Percentiles rank a stretch among this genome's conserved stretches.
Evolutionary conservation across 2,329 filamentous ascomycete genomes (phyloP).

Genomic region (Fusarium sp.): DNA sequence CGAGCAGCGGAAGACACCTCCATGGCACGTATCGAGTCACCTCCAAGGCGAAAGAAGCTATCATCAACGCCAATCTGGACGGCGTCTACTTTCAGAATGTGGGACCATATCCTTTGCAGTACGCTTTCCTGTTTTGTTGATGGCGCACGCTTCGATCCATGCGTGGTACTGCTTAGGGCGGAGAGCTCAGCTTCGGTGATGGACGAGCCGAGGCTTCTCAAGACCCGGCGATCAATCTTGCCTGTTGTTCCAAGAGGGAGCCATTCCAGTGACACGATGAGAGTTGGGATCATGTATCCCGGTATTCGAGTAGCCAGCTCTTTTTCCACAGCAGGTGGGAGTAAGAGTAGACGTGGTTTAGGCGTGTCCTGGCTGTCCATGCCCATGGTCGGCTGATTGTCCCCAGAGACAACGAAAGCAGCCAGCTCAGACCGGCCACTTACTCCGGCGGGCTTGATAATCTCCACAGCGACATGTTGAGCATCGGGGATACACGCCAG

Average conservation of each 20-base stretch:
- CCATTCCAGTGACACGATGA: neutral
- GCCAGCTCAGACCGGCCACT: neutral
- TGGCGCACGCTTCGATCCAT: neutral
- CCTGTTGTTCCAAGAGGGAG: neutral
- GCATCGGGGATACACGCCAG: neutral
- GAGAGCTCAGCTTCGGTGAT: neutral
- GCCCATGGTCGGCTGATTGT: neutral
- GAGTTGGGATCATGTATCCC: neutral
- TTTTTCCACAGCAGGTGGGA: neutral
- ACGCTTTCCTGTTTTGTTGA: neutral
- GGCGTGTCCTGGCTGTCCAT: neutral
- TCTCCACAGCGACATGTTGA: neutral
- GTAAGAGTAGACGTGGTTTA: neutral
- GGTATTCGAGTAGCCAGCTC: neutral
- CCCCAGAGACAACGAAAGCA: neutral
- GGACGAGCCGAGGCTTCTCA: neutral
- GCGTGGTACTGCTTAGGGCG: neutral
- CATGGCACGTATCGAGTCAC: constrained; percentile 16
- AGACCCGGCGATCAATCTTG: neutral
- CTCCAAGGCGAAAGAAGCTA: constrained; percentile 9
- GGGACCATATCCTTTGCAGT: constrained; percentile 1
- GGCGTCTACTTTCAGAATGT: neutral
- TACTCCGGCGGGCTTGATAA: neutral
- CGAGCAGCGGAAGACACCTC: constrained; percentile 1
- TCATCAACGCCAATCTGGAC: neutral